Conservation (phyloP, 2,329 filamentous ascomycete genomes). For the Ascochyta rabiei region DNA sequence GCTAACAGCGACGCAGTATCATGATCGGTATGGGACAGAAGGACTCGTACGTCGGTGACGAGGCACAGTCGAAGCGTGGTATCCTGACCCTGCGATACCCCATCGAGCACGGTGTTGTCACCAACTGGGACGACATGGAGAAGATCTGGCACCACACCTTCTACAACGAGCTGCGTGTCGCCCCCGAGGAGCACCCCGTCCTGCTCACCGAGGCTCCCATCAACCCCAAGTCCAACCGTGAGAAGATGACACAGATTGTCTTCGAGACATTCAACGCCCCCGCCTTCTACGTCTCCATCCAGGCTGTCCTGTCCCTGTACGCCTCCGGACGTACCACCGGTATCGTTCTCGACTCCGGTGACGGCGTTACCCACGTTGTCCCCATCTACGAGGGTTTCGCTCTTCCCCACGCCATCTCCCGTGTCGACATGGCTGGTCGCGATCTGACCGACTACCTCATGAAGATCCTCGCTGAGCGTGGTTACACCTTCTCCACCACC, state of each 20-base stretch:
- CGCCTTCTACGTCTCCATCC: constrained; percentile 99
- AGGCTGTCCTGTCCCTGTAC: constrained; percentile 98
- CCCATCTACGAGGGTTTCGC: constrained; percentile 99
- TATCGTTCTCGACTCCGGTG: constrained; percentile 99
- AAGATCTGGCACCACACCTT: constrained; percentile 99
- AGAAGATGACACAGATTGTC: constrained; percentile 99
- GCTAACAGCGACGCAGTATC: constrained; percentile 72
- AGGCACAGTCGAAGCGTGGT: constrained; percentile 99
- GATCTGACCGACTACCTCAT: constrained; percentile 99
- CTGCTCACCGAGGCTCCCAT: constrained; percentile 99
- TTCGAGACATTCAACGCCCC: constrained; percentile 99
- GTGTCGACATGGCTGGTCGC: constrained; percentile 99
- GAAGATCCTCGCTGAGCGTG: constrained; percentile 99
- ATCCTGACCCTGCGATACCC: constrained; percentile 99
- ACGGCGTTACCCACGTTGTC: constrained; percentile 99
- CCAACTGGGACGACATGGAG: constrained; percentile 99
- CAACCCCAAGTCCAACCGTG: constrained; percentile 99
- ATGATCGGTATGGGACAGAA: constrained; percentile 99
- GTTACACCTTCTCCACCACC: constrained; percentile 99
- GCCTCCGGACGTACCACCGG: constrained; percentile 99
- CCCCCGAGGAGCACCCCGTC: constrained; percentile 99
- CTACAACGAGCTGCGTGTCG: constrained; percentile 99
- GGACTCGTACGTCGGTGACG: constrained; percentile 99
- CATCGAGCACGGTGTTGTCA: constrained; percentile 99
- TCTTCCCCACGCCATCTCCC: constrained; percentile 98